Percentiles rank a stretch among this genome's conserved stretches.
phyloP scores from a whole-genome alignment of 192 early-diverging fungal species.

The Backusella tuberculispora region DNA sequence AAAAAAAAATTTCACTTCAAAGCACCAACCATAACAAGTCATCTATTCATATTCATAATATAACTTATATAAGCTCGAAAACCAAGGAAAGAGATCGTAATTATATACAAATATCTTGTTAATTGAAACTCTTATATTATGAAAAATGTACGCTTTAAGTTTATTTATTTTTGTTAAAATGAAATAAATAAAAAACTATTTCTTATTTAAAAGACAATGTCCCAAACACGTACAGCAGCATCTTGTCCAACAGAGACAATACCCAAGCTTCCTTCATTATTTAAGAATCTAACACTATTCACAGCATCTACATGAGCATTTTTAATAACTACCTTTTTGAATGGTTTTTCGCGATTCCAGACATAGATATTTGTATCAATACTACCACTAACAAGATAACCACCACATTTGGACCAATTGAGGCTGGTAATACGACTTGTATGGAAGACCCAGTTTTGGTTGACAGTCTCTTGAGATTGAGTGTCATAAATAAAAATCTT shows the following conservation, averaged over 20 bases:
- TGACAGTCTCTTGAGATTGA: conserved; percentile 48
- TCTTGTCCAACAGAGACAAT: conserved; percentile 83
- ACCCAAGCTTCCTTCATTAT: conserved; percentile 49
- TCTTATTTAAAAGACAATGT: background rate
- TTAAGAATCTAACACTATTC: conserved; percentile 71
- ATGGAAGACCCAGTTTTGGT: conserved; percentile 90
- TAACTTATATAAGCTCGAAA: no score
- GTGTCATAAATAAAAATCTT: conserved; percentile 79
- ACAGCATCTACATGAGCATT: conserved; percentile 85
- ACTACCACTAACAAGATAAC: conserved; percentile 76
- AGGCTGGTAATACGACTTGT: conserved; percentile 82
- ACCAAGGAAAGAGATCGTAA: no score
- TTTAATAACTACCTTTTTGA: conserved; percentile 72
- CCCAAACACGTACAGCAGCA: conserved; percentile 79
- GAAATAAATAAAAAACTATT: background rate
- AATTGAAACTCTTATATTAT: no score
- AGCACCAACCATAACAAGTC: no score
- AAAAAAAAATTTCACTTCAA: no score
- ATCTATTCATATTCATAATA: no score
- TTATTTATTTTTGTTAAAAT: background rate
- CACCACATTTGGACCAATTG: conserved; percentile 77
- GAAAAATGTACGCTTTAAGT: no score
- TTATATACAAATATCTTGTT: no score
- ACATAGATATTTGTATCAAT: conserved; percentile 92
- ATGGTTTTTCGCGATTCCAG: conserved; percentile 83